Percentiles rank a stretch among this genome's conserved stretches.
phyloP scores from a whole-genome alignment of 108 stramenopile genomes.

The Cyclostephanos tholiformis region DNA sequence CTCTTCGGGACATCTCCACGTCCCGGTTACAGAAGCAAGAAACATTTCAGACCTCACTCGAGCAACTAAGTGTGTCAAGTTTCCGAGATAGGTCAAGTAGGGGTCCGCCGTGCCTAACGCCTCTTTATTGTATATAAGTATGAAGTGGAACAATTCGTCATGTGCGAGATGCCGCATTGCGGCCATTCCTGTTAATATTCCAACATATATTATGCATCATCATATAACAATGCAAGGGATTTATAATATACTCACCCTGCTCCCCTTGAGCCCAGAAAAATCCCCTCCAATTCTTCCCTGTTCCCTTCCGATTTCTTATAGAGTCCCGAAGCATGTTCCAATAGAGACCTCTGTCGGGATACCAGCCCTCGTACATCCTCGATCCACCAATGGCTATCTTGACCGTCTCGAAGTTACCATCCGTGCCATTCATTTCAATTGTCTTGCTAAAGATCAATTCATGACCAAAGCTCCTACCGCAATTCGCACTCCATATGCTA shows the following conservation, averaged over 20 bases:
- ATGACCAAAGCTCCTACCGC: constrained; percentile 11
- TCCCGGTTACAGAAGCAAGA: constrained; percentile 9
- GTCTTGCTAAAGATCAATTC: constrained; percentile 11
- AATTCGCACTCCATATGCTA: constrained; percentile 5
- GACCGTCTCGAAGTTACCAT: neutral
- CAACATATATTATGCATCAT: neutral
- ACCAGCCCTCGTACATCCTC: constrained; percentile 9
- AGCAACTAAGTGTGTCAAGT: constrained; percentile 11
- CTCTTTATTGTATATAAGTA: neutral
- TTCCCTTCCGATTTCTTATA: neutral
- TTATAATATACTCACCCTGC: constrained; percentile 2
- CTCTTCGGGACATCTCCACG: constrained; percentile 24
- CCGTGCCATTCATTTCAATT: constrained; percentile 9
- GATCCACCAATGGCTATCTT: constrained; percentile 7
- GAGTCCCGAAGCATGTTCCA: constrained; percentile 14
- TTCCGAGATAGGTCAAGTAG: constrained; percentile 14
- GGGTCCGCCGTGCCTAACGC: neutral
- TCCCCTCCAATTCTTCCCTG: neutral
- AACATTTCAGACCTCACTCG: constrained; percentile 23
- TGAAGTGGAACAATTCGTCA: neutral
- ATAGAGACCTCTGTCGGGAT: constrained; percentile 7
- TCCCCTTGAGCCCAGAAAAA: neutral
- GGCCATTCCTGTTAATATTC: neutral
- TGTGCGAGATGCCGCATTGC: neutral
- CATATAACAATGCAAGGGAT: neutral